Percentiles rank a stretch among this genome's conserved stretches.
phyloP scores from a whole-genome alignment of 768 basidiomycete species.

The Daedaleopsis sinensis region DNA sequence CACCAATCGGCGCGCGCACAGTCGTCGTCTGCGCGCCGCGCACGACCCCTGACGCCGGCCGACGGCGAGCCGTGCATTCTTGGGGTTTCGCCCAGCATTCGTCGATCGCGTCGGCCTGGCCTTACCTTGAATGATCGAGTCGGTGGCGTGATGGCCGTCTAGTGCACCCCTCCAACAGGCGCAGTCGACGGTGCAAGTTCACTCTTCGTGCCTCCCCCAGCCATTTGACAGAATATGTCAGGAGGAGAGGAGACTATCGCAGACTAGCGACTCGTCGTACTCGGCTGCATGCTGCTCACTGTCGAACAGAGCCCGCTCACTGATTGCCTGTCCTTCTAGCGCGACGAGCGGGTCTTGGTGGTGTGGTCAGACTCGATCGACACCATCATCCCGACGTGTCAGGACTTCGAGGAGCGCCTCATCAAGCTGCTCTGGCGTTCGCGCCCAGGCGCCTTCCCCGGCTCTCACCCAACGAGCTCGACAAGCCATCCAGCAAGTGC shows the following conservation, averaged over 20 bases:
- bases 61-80: not conserved
- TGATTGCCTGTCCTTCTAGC: slow-evolving; percentile 38
- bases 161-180: no score
- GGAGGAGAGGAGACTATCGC: not conserved
- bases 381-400: slow-evolving; percentile 60
- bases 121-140: no score
- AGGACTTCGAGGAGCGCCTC: slow-evolving; percentile 60
- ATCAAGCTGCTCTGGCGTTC: slow-evolving; percentile 59
- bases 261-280: not conserved
- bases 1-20: not conserved
- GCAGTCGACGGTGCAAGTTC: no score
- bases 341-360: slow-evolving; percentile 82
- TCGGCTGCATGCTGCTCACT: not conserved
- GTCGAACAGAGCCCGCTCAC: not conserved
- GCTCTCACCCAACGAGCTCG: slow-evolving; percentile 32
- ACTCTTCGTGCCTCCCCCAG: no score
- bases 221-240: not conserved
- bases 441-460: slow-evolving; percentile 31
- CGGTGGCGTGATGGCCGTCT: no score
- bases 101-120: no score
- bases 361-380: slow-evolving; percentile 86
- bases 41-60: not conserved
- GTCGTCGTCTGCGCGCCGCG: no score
- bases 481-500: slow-evolving; percentile 26
- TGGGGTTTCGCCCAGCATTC: no score